These are phyloP conservation scores for Barbarea vulgaris DNA, from an alignment of 345 rosid genomes.

Conservation along the genomic window DNA sequence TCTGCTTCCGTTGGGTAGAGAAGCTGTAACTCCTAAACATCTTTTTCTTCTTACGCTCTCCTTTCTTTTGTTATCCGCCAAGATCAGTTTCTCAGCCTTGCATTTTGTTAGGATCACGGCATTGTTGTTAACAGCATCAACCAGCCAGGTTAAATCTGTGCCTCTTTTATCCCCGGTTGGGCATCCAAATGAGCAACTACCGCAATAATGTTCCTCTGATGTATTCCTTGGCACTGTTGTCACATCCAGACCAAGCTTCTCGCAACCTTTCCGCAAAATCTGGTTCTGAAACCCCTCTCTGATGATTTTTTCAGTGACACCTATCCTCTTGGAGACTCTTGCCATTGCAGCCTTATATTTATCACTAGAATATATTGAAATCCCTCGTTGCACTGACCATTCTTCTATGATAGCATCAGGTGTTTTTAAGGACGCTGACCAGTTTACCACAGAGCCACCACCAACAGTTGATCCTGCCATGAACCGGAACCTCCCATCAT, in stretches of 20 bases:
- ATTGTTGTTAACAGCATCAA: conserved; percentile 59
- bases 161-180: conserved; percentile 66
- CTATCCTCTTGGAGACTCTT: conserved; percentile 50
- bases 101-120: conserved; percentile 63
- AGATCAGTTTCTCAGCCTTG: conserved; percentile 55
- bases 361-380: conserved; percentile 47
- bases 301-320: conserved; percentile 50
- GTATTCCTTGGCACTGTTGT: conserved; percentile 54
- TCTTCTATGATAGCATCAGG: conserved; percentile 55
- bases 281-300: conserved; percentile 70
- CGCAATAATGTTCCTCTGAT: conserved; percentile 58
- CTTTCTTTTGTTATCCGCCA: conserved; percentile 39
- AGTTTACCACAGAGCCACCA: conserved; percentile 70
- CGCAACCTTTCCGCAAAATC: conserved; percentile 67
- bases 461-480: conserved; percentile 70
- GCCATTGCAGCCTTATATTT: conserved; percentile 59
- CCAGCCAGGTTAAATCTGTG: conserved; percentile 64
- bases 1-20: conserved; percentile 32
- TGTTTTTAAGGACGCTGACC: conserved; percentile 62
- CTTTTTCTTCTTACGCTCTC: conserved; percentile 37
- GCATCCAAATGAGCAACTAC: conserved; percentile 66
- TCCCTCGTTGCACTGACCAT: conserved; percentile 54
- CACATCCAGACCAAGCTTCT: conserved; percentile 58
- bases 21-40: conserved; percentile 61
- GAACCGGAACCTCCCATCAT: conserved; percentile 48